phyloP scores from a whole-genome alignment of 208 protist species.

The Polymyxa betae region DNA sequence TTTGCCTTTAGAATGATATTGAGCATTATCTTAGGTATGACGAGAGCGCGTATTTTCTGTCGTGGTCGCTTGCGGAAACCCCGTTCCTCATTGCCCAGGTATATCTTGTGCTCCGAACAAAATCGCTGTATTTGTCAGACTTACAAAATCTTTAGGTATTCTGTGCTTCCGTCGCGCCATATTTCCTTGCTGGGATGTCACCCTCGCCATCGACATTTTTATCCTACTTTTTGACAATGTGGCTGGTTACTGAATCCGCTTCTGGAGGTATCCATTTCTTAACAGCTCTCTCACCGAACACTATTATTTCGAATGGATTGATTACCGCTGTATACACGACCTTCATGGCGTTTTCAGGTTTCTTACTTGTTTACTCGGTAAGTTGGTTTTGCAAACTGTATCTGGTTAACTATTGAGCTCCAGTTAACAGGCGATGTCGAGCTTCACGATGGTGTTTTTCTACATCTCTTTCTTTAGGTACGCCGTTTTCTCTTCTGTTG shows the following conservation, averaged over 20 bases:
- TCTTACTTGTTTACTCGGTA: slow-evolving; percentile 51
- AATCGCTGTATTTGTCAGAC: not conserved
- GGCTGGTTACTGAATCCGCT: not conserved
- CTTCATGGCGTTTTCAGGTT: not conserved
- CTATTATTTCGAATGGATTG: not conserved
- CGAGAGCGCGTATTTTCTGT: slow-evolving; percentile 6
- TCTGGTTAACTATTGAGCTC: not conserved
- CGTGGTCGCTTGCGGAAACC: not conserved
- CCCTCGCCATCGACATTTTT: not conserved
- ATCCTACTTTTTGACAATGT: not conserved
- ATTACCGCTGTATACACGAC: slow-evolving; percentile 22
- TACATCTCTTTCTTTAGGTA: slow-evolving; percentile 35
- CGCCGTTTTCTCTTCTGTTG: not conserved
- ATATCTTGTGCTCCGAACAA: not conserved
- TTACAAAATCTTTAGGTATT: not conserved
- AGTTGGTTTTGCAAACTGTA: not conserved
- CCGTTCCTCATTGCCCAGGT: slow-evolving; percentile 33
- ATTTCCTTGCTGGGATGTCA: not conserved
- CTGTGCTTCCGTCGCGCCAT: not conserved
- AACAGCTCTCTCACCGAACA: slow-evolving; percentile 1
- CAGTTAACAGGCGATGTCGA: slow-evolving; percentile 8
- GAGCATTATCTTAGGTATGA: slow-evolving; percentile 27
- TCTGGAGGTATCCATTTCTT: not conserved
- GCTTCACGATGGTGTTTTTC: not conserved
- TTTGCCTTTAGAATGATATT: not conserved